Evolutionary conservation across 2,329 filamentous ascomycete genomes (phyloP).

Genomic region (Phaeosphaeria sp.): DNA sequence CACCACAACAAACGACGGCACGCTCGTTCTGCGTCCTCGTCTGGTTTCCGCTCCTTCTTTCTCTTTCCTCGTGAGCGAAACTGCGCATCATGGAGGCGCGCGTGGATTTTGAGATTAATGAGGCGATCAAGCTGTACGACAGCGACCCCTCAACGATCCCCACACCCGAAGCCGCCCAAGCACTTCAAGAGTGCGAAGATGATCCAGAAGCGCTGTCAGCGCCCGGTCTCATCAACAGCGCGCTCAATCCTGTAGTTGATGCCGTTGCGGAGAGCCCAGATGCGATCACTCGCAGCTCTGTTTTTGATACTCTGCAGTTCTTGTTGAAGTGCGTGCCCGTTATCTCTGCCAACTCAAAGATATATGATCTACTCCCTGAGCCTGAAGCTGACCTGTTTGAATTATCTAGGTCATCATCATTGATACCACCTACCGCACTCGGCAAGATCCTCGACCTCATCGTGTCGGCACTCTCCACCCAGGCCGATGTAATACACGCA

Average conservation of each 20-base stretch:
- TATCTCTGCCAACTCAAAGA: conserved; percentile 59
- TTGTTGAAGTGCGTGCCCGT: conserved; percentile 94
- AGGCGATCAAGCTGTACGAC: conserved; percentile 95
- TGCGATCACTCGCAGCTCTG: conserved; percentile 76
- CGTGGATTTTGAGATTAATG: conserved; percentile 91
- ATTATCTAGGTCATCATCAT: conserved; percentile 77
- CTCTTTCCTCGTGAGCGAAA: conserved; percentile 16
- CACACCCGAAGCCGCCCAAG: conserved; percentile 83
- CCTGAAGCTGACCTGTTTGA: conserved; percentile 68
- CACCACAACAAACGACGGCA: conserved; percentile 17
- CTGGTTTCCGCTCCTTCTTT: conserved; percentile 9
- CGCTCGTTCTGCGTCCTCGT: conserved; percentile 19
- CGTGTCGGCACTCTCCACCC: conserved; percentile 81
- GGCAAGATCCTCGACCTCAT: conserved; percentile 93
- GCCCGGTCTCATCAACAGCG: conserved; percentile 77
- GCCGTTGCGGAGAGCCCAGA: conserved; percentile 91
- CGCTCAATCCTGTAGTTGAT: conserved; percentile 91
- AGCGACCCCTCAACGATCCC: conserved; percentile 84
- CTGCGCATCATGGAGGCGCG: conserved; percentile 66
- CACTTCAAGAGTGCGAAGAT: conserved; percentile 89
- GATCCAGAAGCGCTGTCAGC: conserved; percentile 82
- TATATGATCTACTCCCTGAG: conserved; percentile 43
- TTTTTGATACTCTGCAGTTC: conserved; percentile 94
- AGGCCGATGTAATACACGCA: conserved; percentile 83
- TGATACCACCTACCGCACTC: conserved; percentile 79